These are phyloP conservation scores for Mercurialis annua DNA, from an alignment of 345 rosid species.

Conservation along the genomic window DNA sequence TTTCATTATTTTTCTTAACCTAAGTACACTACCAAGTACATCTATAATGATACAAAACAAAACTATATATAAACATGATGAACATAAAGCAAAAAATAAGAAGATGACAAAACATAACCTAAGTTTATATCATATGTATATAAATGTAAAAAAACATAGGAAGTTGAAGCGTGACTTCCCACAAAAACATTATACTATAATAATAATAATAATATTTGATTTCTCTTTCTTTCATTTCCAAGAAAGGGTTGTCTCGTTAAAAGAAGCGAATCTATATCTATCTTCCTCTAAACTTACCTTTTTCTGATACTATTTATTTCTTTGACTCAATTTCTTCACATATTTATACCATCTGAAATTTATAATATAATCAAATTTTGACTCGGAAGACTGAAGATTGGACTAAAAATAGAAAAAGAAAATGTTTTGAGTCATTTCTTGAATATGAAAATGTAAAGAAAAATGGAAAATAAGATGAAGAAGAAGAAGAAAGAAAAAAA, in stretches of 20 bases:
- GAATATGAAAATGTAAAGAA: background rate
- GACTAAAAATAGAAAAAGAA: background rate
- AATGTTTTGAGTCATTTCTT: background rate
- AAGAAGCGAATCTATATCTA: conserved; percentile 52
- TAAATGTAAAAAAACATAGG: conserved; percentile 26
- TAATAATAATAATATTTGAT: too few relatives aligned
- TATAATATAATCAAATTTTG: too few relatives aligned
- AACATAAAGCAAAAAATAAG: background rate
- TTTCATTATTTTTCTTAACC: background rate
- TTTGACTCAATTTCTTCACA: conserved; percentile 13
- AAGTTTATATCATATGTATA: background rate
- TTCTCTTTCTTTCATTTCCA: conserved; percentile 76
- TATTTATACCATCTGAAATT: too few relatives aligned
- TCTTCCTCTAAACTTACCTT: conserved; percentile 13
- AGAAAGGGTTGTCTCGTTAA: conserved; percentile 64
- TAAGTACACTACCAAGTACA: conserved; percentile 15
- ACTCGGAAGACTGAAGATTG: too few relatives aligned
- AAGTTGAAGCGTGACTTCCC: conserved; percentile 42
- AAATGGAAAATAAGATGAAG: background rate
- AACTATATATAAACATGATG: too few relatives aligned
- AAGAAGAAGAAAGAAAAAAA: conserved; percentile 11
- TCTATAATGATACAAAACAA: background rate
- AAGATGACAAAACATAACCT: background rate
- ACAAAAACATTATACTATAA: too few relatives aligned
- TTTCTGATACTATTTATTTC: conserved; percentile 8